These are phyloP conservation scores for Lycium ferocissimum DNA, from an alignment of 257 asterid genomes.

Conservation along the genomic window DNA sequence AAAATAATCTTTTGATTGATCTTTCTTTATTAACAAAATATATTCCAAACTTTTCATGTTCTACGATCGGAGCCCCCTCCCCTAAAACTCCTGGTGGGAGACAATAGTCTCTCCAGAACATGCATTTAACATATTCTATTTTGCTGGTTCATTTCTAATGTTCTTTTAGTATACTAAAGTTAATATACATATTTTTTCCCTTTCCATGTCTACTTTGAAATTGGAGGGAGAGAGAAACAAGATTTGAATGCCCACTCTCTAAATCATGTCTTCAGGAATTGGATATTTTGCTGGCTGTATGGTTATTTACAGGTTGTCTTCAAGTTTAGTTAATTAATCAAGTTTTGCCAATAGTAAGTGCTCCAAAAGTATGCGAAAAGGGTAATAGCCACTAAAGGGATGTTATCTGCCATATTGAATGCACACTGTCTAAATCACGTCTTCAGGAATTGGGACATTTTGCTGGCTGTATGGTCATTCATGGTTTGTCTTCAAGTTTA, in stretches of 20 bases:
- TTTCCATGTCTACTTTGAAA: background rate
- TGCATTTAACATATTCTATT: background rate
- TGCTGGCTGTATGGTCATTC: slow-evolving; percentile 14
- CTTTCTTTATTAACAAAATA: background rate
- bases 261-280: background rate
- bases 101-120: background rate
- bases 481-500: slow-evolving; percentile 5
- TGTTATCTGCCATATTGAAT: background rate
- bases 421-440: background rate
- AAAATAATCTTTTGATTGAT: background rate
- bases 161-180: background rate
- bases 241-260: slow-evolving; percentile 8
- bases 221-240: background rate
- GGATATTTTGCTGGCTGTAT: slow-evolving; percentile 1
- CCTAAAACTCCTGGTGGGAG: background rate
- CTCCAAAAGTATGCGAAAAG: background rate
- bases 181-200: background rate
- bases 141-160: slow-evolving; percentile 13
- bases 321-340: background rate
- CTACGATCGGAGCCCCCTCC: background rate
- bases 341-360: slow-evolving; percentile 6
- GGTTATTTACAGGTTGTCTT: slow-evolving; percentile 12
- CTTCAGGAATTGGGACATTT: background rate
- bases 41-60: background rate
- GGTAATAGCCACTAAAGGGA: background rate